These are phyloP conservation scores for Magnusiomyces suaveolens DNA, from an alignment of 1,139 yeast genomes.

Conservation along the genomic window DNA sequence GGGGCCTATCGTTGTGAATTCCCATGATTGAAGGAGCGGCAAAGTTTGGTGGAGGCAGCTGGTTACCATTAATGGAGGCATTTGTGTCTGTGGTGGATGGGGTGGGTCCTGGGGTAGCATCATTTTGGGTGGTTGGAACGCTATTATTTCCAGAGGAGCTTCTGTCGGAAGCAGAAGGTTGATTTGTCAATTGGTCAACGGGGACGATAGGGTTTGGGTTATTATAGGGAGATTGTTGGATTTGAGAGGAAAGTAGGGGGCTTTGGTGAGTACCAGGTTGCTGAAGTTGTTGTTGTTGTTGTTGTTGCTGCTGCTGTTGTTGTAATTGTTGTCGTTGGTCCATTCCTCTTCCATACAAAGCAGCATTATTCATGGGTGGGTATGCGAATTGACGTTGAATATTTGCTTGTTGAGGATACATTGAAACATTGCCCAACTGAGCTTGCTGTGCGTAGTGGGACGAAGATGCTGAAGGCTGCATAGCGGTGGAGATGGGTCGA, in stretches of 20 bases:
- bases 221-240: constrained; percentile 15
- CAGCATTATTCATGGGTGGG: not conserved
- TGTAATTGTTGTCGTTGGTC: constrained; percentile 10
- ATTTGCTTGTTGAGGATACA: not conserved
- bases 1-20: not conserved
- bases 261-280: too few species aligned
- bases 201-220: not conserved
- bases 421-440: not conserved
- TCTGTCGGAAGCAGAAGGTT: not conserved
- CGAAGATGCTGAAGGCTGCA: not conserved
- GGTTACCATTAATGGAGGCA: not conserved
- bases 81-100: not conserved
- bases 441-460: not conserved
- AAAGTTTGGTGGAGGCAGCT: not conserved
- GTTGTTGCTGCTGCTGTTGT: constrained; percentile 13
- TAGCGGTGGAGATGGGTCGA: not conserved
- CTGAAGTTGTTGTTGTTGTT: constrained; percentile 18
- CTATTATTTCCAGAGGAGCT: not conserved
- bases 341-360: not conserved
- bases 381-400: not conserved
- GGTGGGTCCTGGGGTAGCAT: not conserved
- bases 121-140: constrained; percentile 2
- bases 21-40: not conserved
- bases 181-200: not conserved
- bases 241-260: constrained; percentile 15